phyloP scores from a whole-genome alignment of 768 basidiomycete species.

The Suillus sp. region DNA sequence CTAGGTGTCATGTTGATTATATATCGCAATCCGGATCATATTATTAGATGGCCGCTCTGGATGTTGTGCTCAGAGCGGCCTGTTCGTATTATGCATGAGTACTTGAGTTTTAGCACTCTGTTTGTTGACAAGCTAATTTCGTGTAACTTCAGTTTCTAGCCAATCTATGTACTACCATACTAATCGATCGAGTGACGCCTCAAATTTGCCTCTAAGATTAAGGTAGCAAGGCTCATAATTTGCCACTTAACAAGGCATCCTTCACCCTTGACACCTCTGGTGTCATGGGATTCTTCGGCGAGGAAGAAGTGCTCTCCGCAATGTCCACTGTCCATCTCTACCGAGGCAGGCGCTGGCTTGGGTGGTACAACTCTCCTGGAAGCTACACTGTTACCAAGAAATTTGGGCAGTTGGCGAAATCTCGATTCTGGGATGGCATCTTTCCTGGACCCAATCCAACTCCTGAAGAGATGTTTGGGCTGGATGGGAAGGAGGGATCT shows the following conservation, averaged over 20 bases:
- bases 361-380: constrained; percentile 42
- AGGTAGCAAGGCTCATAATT: too few relatives aligned
- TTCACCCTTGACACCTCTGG: constrained; percentile 34
- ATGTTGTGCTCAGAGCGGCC: neutral
- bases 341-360: constrained; percentile 33
- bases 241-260: neutral
- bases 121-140: neutral
- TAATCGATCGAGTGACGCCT: too few relatives aligned
- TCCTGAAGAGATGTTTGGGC: constrained; percentile 30
- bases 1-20: neutral
- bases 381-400: constrained; percentile 38
- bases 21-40: neutral
- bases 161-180: too few relatives aligned
- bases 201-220: too few relatives aligned
- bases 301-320: constrained; percentile 40
- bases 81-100: neutral
- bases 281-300: constrained; percentile 40
- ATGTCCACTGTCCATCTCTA: constrained; percentile 39
- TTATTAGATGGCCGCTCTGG: neutral
- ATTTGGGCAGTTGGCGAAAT: constrained; percentile 33
- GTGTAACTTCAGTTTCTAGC: too few relatives aligned
- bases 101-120: neutral
- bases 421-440: constrained; percentile 35
- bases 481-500: constrained; percentile 33
- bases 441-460: constrained; percentile 34